A percentile compares a stretch with the other conserved stretches of the same genome.
These are phyloP conservation scores for Geotrichum ghanense DNA, from an alignment of 805 yeast species.

Conservation along the genomic window DNA sequence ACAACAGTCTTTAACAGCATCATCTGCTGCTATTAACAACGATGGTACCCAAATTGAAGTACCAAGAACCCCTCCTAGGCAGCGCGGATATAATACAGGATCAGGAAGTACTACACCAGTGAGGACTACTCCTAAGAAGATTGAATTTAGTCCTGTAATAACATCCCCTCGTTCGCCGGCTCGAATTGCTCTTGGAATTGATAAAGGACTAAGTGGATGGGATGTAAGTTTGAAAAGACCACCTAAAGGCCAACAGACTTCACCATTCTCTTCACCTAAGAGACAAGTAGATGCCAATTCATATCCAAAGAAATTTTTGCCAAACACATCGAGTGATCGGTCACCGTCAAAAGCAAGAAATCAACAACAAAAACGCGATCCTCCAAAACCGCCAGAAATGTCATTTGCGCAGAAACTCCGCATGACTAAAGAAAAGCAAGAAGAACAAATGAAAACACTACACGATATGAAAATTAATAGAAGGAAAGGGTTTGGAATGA, in stretches of 20 bases:
- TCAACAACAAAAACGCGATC: neutral
- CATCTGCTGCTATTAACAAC: too few species aligned
- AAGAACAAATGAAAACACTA: neutral
- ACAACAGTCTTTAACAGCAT: too few species aligned
- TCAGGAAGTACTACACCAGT: neutral
- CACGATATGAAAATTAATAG: slow-evolving; percentile 3
- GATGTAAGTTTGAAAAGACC: slow-evolving; percentile 13
- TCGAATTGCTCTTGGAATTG: slow-evolving; percentile 16
- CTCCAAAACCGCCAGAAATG: neutral
- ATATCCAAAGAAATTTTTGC: slow-evolving; percentile 6
- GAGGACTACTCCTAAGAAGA: neutral
- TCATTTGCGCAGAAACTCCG: slow-evolving; percentile 9
- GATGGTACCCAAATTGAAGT: too few species aligned
- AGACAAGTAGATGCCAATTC: neutral
- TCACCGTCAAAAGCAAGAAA: neutral
- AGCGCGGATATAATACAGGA: neutral
- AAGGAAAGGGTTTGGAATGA: slow-evolving; percentile 3
- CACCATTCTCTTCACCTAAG: slow-evolving; percentile 1
- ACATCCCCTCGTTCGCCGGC: slow-evolving; percentile 13
- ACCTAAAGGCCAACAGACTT: neutral
- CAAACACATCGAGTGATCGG: slow-evolving; percentile 6
- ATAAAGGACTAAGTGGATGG: slow-evolving; percentile 12
- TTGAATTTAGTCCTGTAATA: neutral
- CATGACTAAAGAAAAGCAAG: neutral
- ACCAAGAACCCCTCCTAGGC: neutral